These are phyloP conservation scores for Penicillium lividum DNA, from an alignment of 495 filamentous ascomycete genomes.

Conservation along the genomic window DNA sequence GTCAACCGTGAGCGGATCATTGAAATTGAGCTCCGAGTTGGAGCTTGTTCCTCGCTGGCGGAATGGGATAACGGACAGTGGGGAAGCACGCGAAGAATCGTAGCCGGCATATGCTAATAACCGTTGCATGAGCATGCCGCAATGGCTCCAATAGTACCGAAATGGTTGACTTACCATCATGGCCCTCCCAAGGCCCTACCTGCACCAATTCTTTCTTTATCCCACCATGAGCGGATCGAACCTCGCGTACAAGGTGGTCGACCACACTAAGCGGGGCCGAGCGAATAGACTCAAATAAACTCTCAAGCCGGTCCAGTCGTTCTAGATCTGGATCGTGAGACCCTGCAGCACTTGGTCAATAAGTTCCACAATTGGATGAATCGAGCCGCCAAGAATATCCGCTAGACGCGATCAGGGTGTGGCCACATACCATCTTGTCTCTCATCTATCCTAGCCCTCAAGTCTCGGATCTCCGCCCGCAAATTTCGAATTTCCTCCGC, in stretches of 20 bases:
- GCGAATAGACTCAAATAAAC: constrained; percentile 43
- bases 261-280: constrained; percentile 38
- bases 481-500: constrained; percentile 47
- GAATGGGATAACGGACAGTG: constrained; percentile 14
- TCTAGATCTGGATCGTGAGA: constrained; percentile 23
- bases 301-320: constrained; percentile 39
- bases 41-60: constrained; percentile 7
- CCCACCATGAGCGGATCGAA: constrained; percentile 30
- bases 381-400: background rate
- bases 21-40: constrained; percentile 16
- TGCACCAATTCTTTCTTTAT: constrained; percentile 21
- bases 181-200: constrained; percentile 34
- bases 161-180: constrained; percentile 27
- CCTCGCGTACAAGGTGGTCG: constrained; percentile 36
- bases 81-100: constrained; percentile 13
- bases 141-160: background rate
- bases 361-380: background rate
- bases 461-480: constrained; percentile 40
- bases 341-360: constrained; percentile 24
- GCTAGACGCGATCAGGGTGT: background rate
- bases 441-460: constrained; percentile 32
- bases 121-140: background rate
- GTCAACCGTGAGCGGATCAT: constrained; percentile 5
- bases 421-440: constrained; percentile 30
- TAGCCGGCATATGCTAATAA: constrained; percentile 23